Evolutionary conservation across 768 basidiomycete species (phyloP), one percentile per base, ranked within the genome.

Genomic region (Tricholoma saponaceum): DNA sequence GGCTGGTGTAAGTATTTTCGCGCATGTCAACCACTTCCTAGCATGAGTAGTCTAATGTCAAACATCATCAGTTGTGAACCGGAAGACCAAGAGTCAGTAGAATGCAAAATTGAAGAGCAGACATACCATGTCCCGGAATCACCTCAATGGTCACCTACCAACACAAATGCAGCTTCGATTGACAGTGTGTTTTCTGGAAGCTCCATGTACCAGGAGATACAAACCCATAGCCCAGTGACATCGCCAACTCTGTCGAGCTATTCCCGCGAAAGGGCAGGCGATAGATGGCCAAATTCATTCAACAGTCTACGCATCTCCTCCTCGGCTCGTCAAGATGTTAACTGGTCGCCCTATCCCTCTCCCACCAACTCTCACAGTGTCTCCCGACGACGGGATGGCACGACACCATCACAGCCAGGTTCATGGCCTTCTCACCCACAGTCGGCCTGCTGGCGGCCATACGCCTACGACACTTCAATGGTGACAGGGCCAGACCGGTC

Each of bases 1-100:
- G 84, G 57, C 82, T 89, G 52, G 80, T 84, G 86, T 88, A 71
- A 69, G 84, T 78, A 7, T 12, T 28, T 14, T 10, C 18, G n/a
- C 5, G 6, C 47, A 30, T 50, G 20, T 28, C 13, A 14, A n/a
- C 10, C 44, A 14, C 22, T 25, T 23, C 3, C 23, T 46, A 46
- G 23, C 10, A 25, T 25, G 5, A 25, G 26, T 16, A 30, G 18
- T 20, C 47, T 44, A 16, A 33, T 20, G 55, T 50, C 30, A 10
- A 33, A 46, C 53, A 32, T 54, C 49, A 28, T 39, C 54, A 43
- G 55, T 30, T 55, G 64, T 59, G 62, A 66, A 51, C 51, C 53
- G 26, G 81, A 82, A 64, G 79, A 81, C 50, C 58, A 71, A 3
- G 79, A 80, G 23, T 59, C 72, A 3, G 62, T 77, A 3, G 80